phyloP scores from a whole-genome alignment of 805 yeast genomes.

The Suhomyces tanzawaensis region DNA sequence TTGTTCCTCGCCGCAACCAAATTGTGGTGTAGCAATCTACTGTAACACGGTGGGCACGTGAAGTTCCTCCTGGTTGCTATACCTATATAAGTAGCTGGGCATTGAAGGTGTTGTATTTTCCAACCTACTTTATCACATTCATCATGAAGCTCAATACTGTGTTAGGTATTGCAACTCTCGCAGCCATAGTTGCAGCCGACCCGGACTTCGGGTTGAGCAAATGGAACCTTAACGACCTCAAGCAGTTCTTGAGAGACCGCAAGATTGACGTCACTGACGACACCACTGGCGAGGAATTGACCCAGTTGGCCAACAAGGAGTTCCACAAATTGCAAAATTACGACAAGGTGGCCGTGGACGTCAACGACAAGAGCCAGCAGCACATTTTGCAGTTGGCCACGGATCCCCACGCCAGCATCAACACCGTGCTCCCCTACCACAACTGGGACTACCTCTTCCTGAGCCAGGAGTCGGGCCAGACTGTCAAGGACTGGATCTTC shows the following conservation, averaged over 20 bases:
- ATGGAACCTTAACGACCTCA: slow-evolving; percentile 19
- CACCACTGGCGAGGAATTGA: slow-evolving; percentile 20
- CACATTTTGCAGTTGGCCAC: slow-evolving; percentile 15
- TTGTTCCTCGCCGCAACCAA: too few relatives aligned
- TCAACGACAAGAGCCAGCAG: slow-evolving; percentile 12
- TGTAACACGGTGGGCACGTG: too few relatives aligned
- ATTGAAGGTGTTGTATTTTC: too few relatives aligned
- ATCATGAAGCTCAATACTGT: background rate
- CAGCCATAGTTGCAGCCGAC: slow-evolving; percentile 2
- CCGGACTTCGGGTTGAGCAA: background rate
- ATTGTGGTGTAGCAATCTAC: too few relatives aligned
- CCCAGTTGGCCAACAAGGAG: slow-evolving; percentile 24
- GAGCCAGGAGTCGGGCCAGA: slow-evolving; percentile 4
- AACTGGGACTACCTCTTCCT: slow-evolving; percentile 16
- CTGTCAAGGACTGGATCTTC: slow-evolving; percentile 45
- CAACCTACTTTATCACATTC: too few relatives aligned
- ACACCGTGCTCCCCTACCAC: slow-evolving; percentile 15
- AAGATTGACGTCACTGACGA: slow-evolving; percentile 20
- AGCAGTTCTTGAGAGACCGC: slow-evolving; percentile 28
- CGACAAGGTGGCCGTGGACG: slow-evolving; percentile 9
- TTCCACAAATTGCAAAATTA: slow-evolving; percentile 18
- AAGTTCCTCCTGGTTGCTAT: too few relatives aligned
- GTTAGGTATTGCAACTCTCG: background rate
- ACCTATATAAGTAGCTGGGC: too few relatives aligned
- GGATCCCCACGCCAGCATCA: slow-evolving; percentile 13